phyloP scores from a whole-genome alignment of 257 asterid species.

The Solanum sitiens region DNA sequence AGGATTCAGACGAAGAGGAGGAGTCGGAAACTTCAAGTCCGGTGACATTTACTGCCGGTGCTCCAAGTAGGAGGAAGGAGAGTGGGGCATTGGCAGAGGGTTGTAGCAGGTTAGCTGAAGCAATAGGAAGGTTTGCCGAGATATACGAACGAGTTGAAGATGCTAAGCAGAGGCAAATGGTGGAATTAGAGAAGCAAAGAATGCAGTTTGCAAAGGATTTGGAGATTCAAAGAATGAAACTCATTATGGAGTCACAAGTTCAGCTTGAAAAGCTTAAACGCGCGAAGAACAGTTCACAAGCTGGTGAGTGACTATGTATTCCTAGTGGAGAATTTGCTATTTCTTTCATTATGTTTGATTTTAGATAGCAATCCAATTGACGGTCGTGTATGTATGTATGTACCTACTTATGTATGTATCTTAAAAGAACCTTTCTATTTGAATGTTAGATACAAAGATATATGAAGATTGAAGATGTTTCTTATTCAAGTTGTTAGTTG shows the following conservation, averaged over 20 bases:
- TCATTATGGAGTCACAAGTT: slow-evolving; percentile 62
- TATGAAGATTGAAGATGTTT: not conserved
- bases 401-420: not conserved
- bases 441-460: not conserved
- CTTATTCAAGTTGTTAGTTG: not conserved
- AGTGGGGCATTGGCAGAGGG: slow-evolving; percentile 28
- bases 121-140: slow-evolving; percentile 46
- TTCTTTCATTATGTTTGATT: not conserved
- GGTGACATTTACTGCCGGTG: not conserved
- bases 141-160: slow-evolving; percentile 69
- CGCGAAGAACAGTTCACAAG: slow-evolving; percentile 22
- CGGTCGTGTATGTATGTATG: not conserved
- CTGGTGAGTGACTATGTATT: slow-evolving; percentile 26
- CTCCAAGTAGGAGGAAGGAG: slow-evolving; percentile 10
- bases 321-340: not conserved
- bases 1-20: slow-evolving; percentile 18
- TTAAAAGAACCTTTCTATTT: not conserved
- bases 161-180: slow-evolving; percentile 73
- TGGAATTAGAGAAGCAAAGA: slow-evolving; percentile 85
- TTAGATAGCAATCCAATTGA: not conserved
- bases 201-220: slow-evolving; percentile 77
- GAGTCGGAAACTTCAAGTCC: slow-evolving; percentile 23
- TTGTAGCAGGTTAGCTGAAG: slow-evolving; percentile 49
- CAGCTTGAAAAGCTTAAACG: slow-evolving; percentile 61
- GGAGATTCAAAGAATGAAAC: slow-evolving; percentile 81